Conservation (phyloP, 768 basidiomycete species). For the Lactarius trivialis region DNA sequence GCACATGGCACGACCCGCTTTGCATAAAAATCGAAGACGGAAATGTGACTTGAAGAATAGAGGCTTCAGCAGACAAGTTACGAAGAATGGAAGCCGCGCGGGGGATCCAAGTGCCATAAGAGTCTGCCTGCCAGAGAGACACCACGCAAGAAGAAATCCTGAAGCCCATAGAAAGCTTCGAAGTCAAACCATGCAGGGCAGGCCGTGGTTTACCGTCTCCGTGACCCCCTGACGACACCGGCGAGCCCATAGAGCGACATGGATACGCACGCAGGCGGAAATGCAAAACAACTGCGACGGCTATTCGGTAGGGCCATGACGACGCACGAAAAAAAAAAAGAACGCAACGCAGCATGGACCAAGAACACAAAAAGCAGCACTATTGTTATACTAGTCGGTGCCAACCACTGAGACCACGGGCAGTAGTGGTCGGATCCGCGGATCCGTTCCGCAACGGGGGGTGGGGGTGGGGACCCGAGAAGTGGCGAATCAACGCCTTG, state of each 20-base stretch:
- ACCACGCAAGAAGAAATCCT: neutral
- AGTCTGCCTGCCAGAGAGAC: neutral
- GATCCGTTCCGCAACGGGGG: neutral
- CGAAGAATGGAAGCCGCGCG: too few species aligned
- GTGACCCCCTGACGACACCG: too few species aligned
- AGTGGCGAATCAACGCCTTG: neutral
- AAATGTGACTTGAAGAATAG: neutral
- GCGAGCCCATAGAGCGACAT: neutral
- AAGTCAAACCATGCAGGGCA: neutral
- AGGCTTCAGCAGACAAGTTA: neutral
- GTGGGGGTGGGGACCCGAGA: neutral
- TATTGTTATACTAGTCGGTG: neutral
- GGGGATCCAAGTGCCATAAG: neutral
- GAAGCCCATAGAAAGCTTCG: neutral
- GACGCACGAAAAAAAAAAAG: neutral
- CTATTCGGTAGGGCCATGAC: neutral
- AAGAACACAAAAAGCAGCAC: neutral
- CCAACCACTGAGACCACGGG: neutral
- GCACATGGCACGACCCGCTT: neutral
- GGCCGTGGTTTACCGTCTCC: neutral
- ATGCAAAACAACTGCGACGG: neutral
- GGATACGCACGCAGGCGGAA: neutral
- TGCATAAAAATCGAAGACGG: neutral
- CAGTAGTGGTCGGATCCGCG: neutral
- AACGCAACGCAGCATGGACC: neutral